Evolutionary conservation across 139 green algal genomes (phyloP), one percentile per base, ranked within the genome.

Genomic region (Zygnema circumcarinatum): DNA sequence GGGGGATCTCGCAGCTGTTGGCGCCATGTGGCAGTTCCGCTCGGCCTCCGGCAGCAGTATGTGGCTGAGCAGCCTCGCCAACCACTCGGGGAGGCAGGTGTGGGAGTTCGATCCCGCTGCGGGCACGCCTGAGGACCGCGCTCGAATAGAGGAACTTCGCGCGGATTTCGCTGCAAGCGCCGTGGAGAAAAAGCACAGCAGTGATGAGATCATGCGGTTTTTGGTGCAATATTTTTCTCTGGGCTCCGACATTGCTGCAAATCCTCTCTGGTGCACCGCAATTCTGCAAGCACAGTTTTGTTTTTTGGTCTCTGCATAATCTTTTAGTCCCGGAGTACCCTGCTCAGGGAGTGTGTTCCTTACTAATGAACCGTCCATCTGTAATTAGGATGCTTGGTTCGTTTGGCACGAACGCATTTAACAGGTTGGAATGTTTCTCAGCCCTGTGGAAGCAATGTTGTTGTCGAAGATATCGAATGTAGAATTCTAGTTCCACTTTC

Each of bases 181-280:
- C 1, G 82, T 93, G 21, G 74, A 29, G 20, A 90, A 96, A 52
- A 94, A 95, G 69, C 95, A 98, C 89, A 96, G 92, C 54, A 74
- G 88, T 0, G 96, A 99, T 53, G 95, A 96, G 93, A 92, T 99
- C 31, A 92, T 99, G 38, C 81, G 95, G 1, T 88, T 96, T 74
- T 94, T 96, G 88, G 83, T 87, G 38, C 69, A 78, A 41, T 41
- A 78, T 41, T 41, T 41, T 20, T 78, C 69, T 52, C 16, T 78
- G 16, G 69, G 36, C 16, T 52, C 16, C 36, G 69, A 52, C 16
- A 16, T 39, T 78, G 7, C 16, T 20, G 11, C 16, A 62, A 25
- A 25, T 62, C 47, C 16, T 25, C 16, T 62, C 47, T 62, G 16
- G 7, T 62, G 47, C 47, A n/a, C n/a, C n/a, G n/a, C n/a, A n/a